Evolutionary conservation across 2,329 filamentous ascomycete genomes (phyloP), one percentile per base, ranked within the genome.

Genomic region (Colletotrichum eremochloae): DNA sequence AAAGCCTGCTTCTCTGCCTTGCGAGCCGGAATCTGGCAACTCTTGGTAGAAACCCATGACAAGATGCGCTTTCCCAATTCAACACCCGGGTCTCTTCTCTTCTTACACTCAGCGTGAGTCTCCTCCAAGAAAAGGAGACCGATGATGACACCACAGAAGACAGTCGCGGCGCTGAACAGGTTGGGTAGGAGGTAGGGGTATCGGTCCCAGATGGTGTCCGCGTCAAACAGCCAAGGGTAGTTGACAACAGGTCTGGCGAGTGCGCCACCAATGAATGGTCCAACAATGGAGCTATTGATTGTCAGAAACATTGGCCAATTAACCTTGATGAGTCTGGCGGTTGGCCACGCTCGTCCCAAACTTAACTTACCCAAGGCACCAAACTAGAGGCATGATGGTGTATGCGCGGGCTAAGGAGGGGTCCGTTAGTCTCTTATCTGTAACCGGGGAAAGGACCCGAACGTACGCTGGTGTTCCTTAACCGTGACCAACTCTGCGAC

Each of bases 301-400:
- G 80, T 76, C 24, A 71, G 77, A 80, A 74, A 81, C 79, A 68
- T 66, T 61, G 31, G 48, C 53, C 33, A 44, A 36, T 46, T 15
- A 63, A 72, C 31, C 36, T 15, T 58, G 40, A 33, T 60, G 46
- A 72, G 42, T 68, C 64, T 44, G 38, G 42, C n/a, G 31, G 44
- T 46, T 44, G 69, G 44, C 29, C 50, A 24, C 31, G 31, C 58
- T 52, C 68, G 53, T 29, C 24, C 36, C 12, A 62, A 15, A 6
- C 3, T 50, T n/a, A 61, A 83, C 86, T 83, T 86, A 94, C 87
- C 96, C 96, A 79, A 99, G 88, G 80, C 95, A 98, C 96, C 96
- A 99, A 36, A 98, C 94, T 80, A 97, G 94, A 8, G 96, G 96
- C 95, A 99, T 98, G 76, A 98, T 95, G 15, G 96, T 94, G 83